Base-by-base conservation (phyloP, 345 rosid species). In the Euphorbia pulcherrima region DNA sequence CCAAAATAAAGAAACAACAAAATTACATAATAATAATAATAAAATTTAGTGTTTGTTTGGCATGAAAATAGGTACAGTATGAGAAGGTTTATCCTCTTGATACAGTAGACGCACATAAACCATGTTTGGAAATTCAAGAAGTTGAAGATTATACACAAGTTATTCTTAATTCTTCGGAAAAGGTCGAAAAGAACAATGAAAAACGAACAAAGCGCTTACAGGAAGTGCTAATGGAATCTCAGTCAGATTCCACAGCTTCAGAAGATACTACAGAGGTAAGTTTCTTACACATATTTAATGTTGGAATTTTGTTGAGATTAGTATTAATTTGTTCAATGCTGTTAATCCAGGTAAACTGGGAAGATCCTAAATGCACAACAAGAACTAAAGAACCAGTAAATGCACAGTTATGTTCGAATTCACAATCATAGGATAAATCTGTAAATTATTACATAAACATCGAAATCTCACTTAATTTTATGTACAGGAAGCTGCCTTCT, bases 141-240 rank as follows among this genome's bases (percentile, higher is more conserved):
- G 24, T 64, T 64, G 61, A 48, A 35, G 56, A 66, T 41, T 28
- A n/a, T 12, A 41, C 50, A 29, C 30, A 68, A 60, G 65, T 69
- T 76, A 21, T 57, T 74, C 27, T 57, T 44, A 59, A 69, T 53
- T 52, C 18, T 41, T 62, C 69, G 67, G 72, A 82, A 67, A 57
- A 63, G 51, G 62, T 50, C n/a, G 67, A 26, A 70, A 69, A 69
- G 68, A 53, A 44, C 50, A 44, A 35, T 40, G 75, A 77, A 30
- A 76, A 21, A 17, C 78, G 66, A 51, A 30, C 67, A 69, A 84
- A 71, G 67, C 52, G 80, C 75, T 81, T 90, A 56, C 77, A 81
- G 67, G 91, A 90, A 51, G 74, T 83, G 74, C 75, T 90, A 76
- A 72, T 82, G 75, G 95, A 87, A 65, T 76, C 82, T 58, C 85